Evolutionary conservation across 306 rosid genomes (phyloP).

Genomic region (Crotalaria pallida): DNA sequence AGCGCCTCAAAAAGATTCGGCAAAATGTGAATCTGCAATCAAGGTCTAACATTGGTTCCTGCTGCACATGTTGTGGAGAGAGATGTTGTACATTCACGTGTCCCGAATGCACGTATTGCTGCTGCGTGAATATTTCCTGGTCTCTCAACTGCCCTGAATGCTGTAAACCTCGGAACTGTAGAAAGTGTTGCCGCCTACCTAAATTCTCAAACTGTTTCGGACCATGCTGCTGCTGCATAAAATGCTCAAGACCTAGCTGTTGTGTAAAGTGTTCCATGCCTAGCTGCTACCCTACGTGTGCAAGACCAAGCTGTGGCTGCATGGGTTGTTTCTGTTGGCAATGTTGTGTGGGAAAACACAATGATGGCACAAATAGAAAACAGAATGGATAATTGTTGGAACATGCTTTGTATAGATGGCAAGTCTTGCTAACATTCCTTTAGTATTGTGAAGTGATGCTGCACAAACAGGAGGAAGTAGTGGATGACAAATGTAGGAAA

Average conservation of each 20-base stretch:
- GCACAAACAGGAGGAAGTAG: slow-evolving; percentile 39
- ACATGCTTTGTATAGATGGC: slow-evolving; percentile 45
- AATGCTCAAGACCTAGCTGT: not conserved
- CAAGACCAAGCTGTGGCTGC: slow-evolving; percentile 45
- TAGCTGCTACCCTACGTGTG: slow-evolving; percentile 34
- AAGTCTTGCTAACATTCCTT: slow-evolving; percentile 41
- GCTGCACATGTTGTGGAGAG: slow-evolving; percentile 35
- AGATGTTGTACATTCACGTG: slow-evolving; percentile 39
- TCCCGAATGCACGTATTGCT: slow-evolving; percentile 33
- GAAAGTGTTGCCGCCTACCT: slow-evolving; percentile 30
- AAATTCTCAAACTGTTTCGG: slow-evolving; percentile 38
- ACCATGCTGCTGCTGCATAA: slow-evolving; percentile 35
- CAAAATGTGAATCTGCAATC: slow-evolving; percentile 32
- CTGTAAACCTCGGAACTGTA: slow-evolving; percentile 31
- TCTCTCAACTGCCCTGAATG: slow-evolving; percentile 36
- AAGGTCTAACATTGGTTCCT: slow-evolving; percentile 3
- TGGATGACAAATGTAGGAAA: slow-evolving; percentile 24
- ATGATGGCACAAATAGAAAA: slow-evolving; percentile 24
- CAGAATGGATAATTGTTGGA: slow-evolving; percentile 40
- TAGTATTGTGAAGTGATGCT: slow-evolving; percentile 43
- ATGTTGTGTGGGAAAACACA: slow-evolving; percentile 48
- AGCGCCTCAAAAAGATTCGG: slow-evolving; percentile 61
- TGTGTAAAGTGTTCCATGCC: slow-evolving; percentile 25
- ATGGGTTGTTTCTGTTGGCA: slow-evolving; percentile 42
- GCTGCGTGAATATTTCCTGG: slow-evolving; percentile 41